These are phyloP conservation scores for Xanthoparmelia taractica DNA, from an alignment of 495 filamentous ascomycete species.

Conservation along the genomic window DNA sequence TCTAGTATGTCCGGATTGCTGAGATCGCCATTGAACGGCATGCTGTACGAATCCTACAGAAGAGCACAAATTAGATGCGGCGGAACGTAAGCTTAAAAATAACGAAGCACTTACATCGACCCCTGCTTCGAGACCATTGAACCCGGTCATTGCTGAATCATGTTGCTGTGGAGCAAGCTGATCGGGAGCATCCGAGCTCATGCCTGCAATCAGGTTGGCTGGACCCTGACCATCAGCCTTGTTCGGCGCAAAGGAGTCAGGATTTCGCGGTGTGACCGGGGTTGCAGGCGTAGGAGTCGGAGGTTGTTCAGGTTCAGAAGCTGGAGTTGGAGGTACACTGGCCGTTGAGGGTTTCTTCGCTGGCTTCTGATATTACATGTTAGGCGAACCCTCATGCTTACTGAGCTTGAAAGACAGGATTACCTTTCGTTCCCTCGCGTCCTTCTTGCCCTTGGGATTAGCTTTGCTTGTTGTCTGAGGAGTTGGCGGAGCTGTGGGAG, in stretches of 20 bases:
- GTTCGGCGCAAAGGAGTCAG: conserved; percentile 49
- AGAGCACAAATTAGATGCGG: conserved; percentile 8
- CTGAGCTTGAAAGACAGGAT: conserved; percentile 27
- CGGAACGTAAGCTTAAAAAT: conserved; percentile 26
- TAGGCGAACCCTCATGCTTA: background rate
- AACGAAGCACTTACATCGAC: conserved; percentile 31
- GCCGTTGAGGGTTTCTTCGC: conserved; percentile 63
- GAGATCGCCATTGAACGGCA: conserved; percentile 49
- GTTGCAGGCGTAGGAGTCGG: conserved; percentile 75
- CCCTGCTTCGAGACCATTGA: conserved; percentile 25
- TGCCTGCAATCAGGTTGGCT: conserved; percentile 41
- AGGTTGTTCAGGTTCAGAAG: conserved; percentile 62
- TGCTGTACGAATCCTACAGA: conserved; percentile 35
- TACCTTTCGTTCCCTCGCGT: conserved; percentile 74
- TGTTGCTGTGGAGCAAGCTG: conserved; percentile 40
- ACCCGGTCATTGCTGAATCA: conserved; percentile 23
- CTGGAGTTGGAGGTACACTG: conserved; percentile 62
- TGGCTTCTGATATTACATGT: conserved; percentile 38
- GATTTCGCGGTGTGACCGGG: conserved; percentile 77
- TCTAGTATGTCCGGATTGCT: conserved; percentile 66
- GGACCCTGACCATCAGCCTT: conserved; percentile 40
- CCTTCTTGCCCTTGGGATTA: conserved; percentile 75
- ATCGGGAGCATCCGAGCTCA: conserved; percentile 35
- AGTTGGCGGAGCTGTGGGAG: conserved; percentile 77
- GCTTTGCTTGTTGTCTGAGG: conserved; percentile 72